Percentiles rank a stretch among this genome's conserved stretches.
phyloP scores from a whole-genome alignment of 1,284 basidiomycete genomes.

The Fomitopsis palustris region DNA sequence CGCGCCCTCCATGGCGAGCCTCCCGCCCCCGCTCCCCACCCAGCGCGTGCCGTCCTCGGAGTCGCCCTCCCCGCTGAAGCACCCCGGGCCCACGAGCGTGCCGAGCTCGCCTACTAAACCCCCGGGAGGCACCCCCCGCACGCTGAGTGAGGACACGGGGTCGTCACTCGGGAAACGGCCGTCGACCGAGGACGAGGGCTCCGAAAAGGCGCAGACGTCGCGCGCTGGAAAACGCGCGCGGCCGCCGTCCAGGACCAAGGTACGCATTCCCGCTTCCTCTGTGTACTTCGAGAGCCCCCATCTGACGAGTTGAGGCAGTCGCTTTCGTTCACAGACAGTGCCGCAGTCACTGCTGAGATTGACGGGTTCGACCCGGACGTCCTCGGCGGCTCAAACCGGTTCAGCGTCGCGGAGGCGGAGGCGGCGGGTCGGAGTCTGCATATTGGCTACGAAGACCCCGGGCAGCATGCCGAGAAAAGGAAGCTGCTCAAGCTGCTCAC shows the following conservation, averaged over 20 bases:
- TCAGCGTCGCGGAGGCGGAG: neutral
- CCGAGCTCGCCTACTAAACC: constrained; percentile 27
- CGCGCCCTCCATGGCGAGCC: constrained; percentile 3
- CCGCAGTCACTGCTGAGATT: neutral
- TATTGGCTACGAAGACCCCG: constrained; percentile 68
- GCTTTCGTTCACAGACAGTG: neutral
- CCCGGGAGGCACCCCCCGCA: constrained; percentile 43
- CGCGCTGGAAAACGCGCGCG: constrained; percentile 39
- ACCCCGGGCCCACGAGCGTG: constrained; percentile 21
- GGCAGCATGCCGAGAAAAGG: constrained; percentile 52
- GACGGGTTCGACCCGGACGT: constrained; percentile 2
- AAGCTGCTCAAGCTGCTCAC: constrained; percentile 39
- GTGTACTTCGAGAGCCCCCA: no score
- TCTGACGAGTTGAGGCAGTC: neutral
- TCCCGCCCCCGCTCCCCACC: constrained; percentile 10
- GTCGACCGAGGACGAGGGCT: constrained; percentile 34
- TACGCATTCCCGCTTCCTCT: constrained; percentile 22
- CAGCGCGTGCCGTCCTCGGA: constrained; percentile 55
- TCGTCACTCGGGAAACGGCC: constrained; percentile 64
- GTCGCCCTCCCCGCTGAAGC: constrained; percentile 43
- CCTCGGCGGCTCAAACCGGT: neutral
- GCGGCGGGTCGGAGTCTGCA: constrained; percentile 32
- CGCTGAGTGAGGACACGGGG: constrained; percentile 58
- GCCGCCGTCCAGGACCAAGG: constrained; percentile 40
- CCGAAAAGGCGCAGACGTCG: constrained; percentile 9